phyloP scores from a whole-genome alignment of 2,329 filamentous ascomycete genomes.

The Stylonectria norvegica region DNA sequence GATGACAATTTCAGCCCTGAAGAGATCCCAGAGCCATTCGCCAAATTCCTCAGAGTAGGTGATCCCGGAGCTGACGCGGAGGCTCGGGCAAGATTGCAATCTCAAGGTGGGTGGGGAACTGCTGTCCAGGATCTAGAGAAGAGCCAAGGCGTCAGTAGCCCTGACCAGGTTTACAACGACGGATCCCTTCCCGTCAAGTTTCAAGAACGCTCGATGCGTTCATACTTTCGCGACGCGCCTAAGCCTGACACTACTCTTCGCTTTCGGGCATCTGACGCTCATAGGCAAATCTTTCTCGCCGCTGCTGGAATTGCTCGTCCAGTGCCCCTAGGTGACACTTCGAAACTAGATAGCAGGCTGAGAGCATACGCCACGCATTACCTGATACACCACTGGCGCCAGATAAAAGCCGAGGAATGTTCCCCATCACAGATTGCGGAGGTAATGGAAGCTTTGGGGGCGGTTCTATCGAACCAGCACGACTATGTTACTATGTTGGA shows the following conservation, averaged over 20 bases:
- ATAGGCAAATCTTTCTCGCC: constrained; percentile 23
- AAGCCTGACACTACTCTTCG: constrained; percentile 4
- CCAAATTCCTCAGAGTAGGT: constrained; percentile 25
- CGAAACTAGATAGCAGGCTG: neutral
- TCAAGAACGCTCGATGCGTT: constrained; percentile 28
- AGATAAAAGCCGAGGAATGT: constrained; percentile 15
- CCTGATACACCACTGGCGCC: constrained; percentile 17
- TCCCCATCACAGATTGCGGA: constrained; percentile 14
- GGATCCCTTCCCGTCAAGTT: constrained; percentile 27
- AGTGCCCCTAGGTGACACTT: neutral
- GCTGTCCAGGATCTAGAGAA: constrained; percentile 20
- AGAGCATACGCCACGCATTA: constrained; percentile 12
- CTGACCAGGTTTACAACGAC: constrained; percentile 24
- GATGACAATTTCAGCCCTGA: constrained; percentile 25
- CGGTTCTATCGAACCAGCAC: constrained; percentile 14
- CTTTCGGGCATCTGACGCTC: constrained; percentile 21
- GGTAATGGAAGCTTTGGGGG: constrained; percentile 21
- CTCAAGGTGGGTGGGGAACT: constrained; percentile 3
- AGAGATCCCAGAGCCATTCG: constrained; percentile 23
- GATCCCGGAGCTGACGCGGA: constrained; percentile 25
- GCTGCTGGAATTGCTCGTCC: constrained; percentile 12
- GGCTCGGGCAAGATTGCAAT: constrained; percentile 4
- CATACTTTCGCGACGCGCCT: constrained; percentile 22
- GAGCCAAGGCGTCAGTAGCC: constrained; percentile 2
- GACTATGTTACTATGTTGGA: constrained; percentile 14